Evolutionary conservation across 1,139 yeast species (phyloP), one percentile per base, ranked within the genome.

Genomic region (Arxiozyma telluris): DNA sequence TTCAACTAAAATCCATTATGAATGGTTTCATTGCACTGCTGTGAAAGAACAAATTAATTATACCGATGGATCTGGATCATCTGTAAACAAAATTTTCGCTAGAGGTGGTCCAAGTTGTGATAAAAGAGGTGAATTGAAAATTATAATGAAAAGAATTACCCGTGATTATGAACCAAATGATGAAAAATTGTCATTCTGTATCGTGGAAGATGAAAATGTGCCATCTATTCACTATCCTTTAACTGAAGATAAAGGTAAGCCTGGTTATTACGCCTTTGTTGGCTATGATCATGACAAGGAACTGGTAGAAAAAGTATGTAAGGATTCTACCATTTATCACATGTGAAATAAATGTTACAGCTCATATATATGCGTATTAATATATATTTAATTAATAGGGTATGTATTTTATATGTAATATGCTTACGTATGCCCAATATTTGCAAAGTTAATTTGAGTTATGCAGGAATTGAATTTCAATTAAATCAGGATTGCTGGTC

Each of bases 11-110:
- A 61, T 63, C 44, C 67, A 72, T 56, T 73, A 73, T 55, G 76
- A 73, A 39, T 72, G 74, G 74, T 71, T 73, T 58, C 76, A 73
- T 54, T 73, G 76, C 54, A 72, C 75, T 15, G 71, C 74, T 17
- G 55, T 64, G 3, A 55, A 57, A 17, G 67, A 64, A 52, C 63
- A 67, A 21, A 62, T 71, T 8, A 59, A 64, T 20, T 57, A 59
- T 4, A 49, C 54, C 18, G 57, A 61, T 11, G 60, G 65, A 41
- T 45, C 47, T 11, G 52, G 55, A 30, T 55, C 65, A 7, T 63
- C 71, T 4, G 68, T 71, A 3, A 56, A 63, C 12, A 66, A 66
- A 51, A 57, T 71, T 30, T 70, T 64, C 54, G 70, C 75, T 8
- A 61, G 64, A 22, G 76, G 76, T 47, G 76, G 76, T 1, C 71